Evolutionary conservation across 2,329 filamentous ascomycete species (phyloP).

Genomic region (Pseudogymnoascus sp.): DNA sequence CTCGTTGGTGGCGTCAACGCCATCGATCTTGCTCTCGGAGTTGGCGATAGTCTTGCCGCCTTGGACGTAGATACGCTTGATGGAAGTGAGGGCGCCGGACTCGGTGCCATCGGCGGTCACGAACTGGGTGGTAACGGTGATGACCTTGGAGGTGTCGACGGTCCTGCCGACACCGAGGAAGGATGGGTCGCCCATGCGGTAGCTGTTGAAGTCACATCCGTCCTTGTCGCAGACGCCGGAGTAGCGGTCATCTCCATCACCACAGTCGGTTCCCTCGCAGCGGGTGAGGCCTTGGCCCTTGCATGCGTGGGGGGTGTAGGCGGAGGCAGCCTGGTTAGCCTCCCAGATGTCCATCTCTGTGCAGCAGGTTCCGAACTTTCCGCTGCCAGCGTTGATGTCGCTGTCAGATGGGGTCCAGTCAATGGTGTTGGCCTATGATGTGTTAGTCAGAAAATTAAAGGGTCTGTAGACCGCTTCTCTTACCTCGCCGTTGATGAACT

Average conservation of each 20-base stretch:
- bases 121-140: slow-evolving; percentile 55
- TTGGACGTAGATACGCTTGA: slow-evolving; percentile 48
- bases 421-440: slow-evolving; percentile 40
- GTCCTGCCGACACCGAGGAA: slow-evolving; percentile 50
- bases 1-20: slow-evolving; percentile 38
- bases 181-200: slow-evolving; percentile 47
- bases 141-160: slow-evolving; percentile 44
- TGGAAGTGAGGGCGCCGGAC: slow-evolving; percentile 42
- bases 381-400: slow-evolving; percentile 43
- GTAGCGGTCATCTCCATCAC: slow-evolving; percentile 37
- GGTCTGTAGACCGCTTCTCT: slow-evolving; percentile 21
- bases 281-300: slow-evolving; percentile 35
- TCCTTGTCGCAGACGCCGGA: slow-evolving; percentile 51
- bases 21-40: slow-evolving; percentile 35
- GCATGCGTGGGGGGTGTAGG: slow-evolving; percentile 50
- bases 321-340: slow-evolving; percentile 49
- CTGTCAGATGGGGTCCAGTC: slow-evolving; percentile 38
- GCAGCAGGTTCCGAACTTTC: slow-evolving; percentile 51
- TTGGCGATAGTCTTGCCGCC: slow-evolving; percentile 44
- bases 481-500: slow-evolving; percentile 42
- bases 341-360: slow-evolving; percentile 60
- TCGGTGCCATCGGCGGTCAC: slow-evolving; percentile 39
- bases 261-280: slow-evolving; percentile 36
- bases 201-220: slow-evolving; percentile 57
- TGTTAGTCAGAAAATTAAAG: slow-evolving; percentile 22